Percentiles rank a stretch among this genome's conserved stretches.
Conservation (phyloP, 2,329 filamentous ascomycete species). For the Dactylellina haptotyla region DNA sequence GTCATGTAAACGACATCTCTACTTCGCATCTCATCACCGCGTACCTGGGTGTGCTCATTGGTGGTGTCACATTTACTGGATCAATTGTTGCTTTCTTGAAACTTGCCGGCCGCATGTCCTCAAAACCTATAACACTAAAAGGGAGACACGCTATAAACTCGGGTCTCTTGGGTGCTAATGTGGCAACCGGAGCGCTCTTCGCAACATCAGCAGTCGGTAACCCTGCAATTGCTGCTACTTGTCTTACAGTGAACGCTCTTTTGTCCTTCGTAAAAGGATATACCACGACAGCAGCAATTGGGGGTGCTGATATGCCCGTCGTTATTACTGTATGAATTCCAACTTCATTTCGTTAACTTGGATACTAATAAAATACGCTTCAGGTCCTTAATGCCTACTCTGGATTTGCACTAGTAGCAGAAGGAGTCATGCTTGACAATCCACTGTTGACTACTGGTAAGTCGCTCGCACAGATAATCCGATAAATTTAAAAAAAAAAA, state of each 20-base stretch:
- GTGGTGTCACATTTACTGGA: constrained; percentile 88
- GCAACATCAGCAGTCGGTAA: constrained; percentile 81
- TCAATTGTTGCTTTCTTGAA: constrained; percentile 91
- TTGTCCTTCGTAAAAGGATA: constrained; percentile 87
- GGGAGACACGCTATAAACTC: constrained; percentile 81
- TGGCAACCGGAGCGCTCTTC: constrained; percentile 82
- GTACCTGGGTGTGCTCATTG: constrained; percentile 86
- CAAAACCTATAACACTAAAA: constrained; percentile 76
- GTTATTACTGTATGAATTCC: constrained; percentile 53
- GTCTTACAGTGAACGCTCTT: constrained; percentile 77
- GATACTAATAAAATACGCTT: constrained; percentile 66
- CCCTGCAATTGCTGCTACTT: constrained; percentile 80
- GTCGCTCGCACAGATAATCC: not conserved
- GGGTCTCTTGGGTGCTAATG: constrained; percentile 77
- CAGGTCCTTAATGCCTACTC: constrained; percentile 89
- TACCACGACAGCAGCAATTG: constrained; percentile 87
- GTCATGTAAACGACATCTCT: constrained; percentile 74
- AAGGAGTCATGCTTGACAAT: constrained; percentile 92
- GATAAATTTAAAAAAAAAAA: not conserved
- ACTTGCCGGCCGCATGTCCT: constrained; percentile 82
- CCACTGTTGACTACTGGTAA: constrained; percentile 76
- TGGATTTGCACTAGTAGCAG: constrained; percentile 87
- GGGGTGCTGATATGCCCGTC: constrained; percentile 86
- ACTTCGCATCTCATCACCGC: constrained; percentile 85
- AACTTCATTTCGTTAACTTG: constrained; percentile 61